A percentile compares a stretch with the other conserved stretches of the same genome.
Conservation (phyloP, 257 asterid species). For the Jasminum sambac region DNA sequence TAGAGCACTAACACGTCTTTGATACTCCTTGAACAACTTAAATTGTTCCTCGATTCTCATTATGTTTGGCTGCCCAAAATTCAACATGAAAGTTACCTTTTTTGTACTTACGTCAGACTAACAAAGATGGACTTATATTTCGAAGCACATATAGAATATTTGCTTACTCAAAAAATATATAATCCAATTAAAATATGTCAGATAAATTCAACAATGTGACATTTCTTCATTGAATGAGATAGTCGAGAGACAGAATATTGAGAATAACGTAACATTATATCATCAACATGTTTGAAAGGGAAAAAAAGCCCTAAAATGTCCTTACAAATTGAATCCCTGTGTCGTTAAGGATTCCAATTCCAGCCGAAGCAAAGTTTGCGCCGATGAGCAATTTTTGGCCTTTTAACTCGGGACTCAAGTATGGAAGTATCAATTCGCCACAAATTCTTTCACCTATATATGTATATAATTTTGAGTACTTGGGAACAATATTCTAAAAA, state of each 20-base stretch:
- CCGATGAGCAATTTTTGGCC: constrained; percentile 71
- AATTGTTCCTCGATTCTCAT: constrained; percentile 50
- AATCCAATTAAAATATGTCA: no score
- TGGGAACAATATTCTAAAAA: no score
- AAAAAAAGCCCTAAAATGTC: no score
- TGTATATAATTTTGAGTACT: background rate
- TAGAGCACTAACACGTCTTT: constrained; percentile 40
- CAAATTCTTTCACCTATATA: constrained; percentile 65
- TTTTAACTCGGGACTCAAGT: constrained; percentile 53
- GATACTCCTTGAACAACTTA: constrained; percentile 42
- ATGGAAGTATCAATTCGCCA: constrained; percentile 63
- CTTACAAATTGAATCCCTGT: constrained; percentile 87
- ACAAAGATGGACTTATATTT: background rate
- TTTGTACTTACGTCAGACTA: background rate
- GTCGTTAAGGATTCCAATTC: constrained; percentile 75
- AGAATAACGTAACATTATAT: no score
- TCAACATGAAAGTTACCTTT: background rate
- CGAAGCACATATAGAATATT: no score
- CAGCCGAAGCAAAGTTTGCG: constrained; percentile 90
- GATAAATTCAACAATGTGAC: no score
- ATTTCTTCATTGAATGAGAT: no score
- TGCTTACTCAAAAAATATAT: no score
- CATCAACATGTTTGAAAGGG: no score
- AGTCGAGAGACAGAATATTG: no score
- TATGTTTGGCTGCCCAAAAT: constrained; percentile 43